Base-by-base conservation (phyloP, 2,329 filamentous ascomycete species). In the Aureobasidium sp. region DNA sequence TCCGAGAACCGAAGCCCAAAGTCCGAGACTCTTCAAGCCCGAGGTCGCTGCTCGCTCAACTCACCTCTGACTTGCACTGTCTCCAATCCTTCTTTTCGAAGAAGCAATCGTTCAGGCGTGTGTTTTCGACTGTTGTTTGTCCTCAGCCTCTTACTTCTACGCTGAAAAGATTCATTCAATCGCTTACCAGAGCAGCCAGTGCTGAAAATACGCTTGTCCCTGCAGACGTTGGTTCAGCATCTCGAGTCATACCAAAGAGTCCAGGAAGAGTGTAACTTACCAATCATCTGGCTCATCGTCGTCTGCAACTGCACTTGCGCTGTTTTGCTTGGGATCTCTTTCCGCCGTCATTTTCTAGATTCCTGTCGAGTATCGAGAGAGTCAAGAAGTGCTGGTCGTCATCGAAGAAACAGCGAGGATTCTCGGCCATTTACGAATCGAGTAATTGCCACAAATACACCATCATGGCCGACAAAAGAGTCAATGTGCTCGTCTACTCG, bases 201-300 rank as follows among this genome's bases (percentile, higher is more conserved):
- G 79, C 91, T 96, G 79, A 91, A 96, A 75, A 97, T 97, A 72
- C 94, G 84, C 83, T 96, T 93, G 79, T 97, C 92, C 93, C 93
- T 97, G 73, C 49, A 63, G 45, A 41, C 27, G 42, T 49, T 25
- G 53, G 51, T 51, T 31, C 31, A 47, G 52, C 34, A 58, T 47
- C 34, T 25, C 47, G 47, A 39, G 31, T 47, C 49, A 37, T 11
- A 56, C 14, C 60, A 41, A 5, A 29, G 47, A 36, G 11, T n/a
- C 22, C 15, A 20, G 37, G 6, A 6, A 44, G 17, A 34, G 11
- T n/a, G 2, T 41, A 66, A 70, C 84, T 76, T 79, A 97, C 94
- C 93, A 97, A 64, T 96, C 93, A 81, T 97, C 94, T 4, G 90
- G 90, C 75, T 97, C 93, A 75, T 97, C 91, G 63, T 93, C 89